phyloP scores from a whole-genome alignment of 2,329 filamentous ascomycete species.

The Fusarium armeniacum region DNA sequence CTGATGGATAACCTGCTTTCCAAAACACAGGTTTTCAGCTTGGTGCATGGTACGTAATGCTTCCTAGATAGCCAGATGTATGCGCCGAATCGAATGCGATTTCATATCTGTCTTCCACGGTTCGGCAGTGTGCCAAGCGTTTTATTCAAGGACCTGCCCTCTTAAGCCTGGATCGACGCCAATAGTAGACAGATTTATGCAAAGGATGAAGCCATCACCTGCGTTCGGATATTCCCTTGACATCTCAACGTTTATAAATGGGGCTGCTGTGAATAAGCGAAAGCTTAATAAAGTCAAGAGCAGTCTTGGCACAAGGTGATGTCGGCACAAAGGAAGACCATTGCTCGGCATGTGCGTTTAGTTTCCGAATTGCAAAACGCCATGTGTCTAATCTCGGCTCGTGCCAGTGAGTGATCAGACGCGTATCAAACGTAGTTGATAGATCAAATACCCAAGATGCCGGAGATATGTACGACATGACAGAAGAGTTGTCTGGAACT shows the following conservation, averaged over 20 bases:
- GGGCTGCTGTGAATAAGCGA: background rate
- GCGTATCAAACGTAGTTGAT: background rate
- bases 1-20: background rate
- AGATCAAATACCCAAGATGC: background rate
- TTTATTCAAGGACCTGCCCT: slow-evolving; percentile 1
- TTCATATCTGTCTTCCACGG: background rate
- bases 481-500: background rate
- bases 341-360: background rate
- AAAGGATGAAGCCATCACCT: background rate
- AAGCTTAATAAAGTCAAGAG: background rate
- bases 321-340: background rate
- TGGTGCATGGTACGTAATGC: background rate
- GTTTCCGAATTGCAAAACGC: background rate
- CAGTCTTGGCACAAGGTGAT: background rate
- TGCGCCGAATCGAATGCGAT: background rate
- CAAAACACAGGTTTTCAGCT: background rate
- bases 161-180: slow-evolving; percentile 2
- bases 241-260: background rate
- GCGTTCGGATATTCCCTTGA: background rate
- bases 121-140: background rate
- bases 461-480: background rate
- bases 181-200: background rate
- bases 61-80: background rate
- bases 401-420: background rate
- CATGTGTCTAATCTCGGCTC: background rate